Percentiles rank a stretch among this genome's conserved stretches.
These are phyloP conservation scores for Vanrija sp. DNA, from an alignment of 1,284 basidiomycete genomes.

Conservation along the genomic window DNA sequence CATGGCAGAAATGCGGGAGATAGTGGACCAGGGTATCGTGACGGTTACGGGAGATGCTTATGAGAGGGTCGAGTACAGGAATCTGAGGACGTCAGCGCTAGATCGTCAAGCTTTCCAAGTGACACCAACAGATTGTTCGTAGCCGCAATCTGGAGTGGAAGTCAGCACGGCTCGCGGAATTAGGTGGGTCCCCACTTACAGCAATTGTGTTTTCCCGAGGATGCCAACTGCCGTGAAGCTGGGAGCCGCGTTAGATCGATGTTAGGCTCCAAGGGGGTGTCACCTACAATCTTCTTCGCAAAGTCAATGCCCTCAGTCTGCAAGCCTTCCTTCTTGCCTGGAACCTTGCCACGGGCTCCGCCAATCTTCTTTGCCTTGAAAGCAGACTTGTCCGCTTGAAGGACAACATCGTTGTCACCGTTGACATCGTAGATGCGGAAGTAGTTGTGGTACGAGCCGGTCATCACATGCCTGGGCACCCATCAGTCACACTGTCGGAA, in stretches of 20 bases:
- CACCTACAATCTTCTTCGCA: conserved; percentile 90
- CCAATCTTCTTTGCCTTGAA: conserved; percentile 99
- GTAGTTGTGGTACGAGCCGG: conserved; percentile 99
- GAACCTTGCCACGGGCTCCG: conserved; percentile 73
- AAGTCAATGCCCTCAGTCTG: conserved; percentile 91
- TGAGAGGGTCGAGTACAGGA: conserved; percentile 48
- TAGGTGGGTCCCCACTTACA: conserved; percentile 53
- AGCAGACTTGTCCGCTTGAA: conserved; percentile 98
- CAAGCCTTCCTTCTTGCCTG: conserved; percentile 72
- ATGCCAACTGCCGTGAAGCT: conserved; percentile 91
- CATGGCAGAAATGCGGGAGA: conserved; percentile 9
- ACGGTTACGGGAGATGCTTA: conserved; percentile 18
- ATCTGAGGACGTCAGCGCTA: conserved; percentile 25
- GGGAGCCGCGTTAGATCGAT: not conserved
- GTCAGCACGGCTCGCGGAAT: conserved; percentile 7
- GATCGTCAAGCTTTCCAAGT: not conserved
- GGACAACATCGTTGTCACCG: conserved; percentile 79
- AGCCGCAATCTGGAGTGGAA: conserved; percentile 71
- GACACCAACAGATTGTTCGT: conserved; percentile 75
- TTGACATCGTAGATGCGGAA: conserved; percentile 99
- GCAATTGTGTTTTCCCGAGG: conserved; percentile 96
- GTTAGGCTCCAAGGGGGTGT: conserved; percentile 6
- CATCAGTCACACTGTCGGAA: not conserved
- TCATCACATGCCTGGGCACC: conserved; percentile 73
- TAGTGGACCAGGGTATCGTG: not conserved